Percentiles rank a stretch among this genome's conserved stretches.
Evolutionary conservation across 2,329 filamentous ascomycete species (phyloP).

Genomic region (Cytospora paraplurivora): DNA sequence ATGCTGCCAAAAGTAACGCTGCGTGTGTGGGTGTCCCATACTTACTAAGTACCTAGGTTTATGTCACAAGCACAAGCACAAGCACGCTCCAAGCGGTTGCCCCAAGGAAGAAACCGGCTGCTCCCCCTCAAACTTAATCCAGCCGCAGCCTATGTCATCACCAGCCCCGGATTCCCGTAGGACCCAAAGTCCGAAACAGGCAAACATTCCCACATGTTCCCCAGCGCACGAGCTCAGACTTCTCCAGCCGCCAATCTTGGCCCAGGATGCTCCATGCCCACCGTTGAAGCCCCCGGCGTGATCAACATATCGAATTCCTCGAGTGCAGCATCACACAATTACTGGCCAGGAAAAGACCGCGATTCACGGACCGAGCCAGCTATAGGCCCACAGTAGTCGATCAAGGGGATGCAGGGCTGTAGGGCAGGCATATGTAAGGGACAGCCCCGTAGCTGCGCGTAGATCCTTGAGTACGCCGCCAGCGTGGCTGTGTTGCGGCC

Average conservation of each 20-base stretch:
- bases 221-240: slow-evolving; percentile 46
- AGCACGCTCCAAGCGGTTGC: too few species aligned
- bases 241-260: slow-evolving; percentile 40
- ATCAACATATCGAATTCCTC: slow-evolving; percentile 50
- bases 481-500: slow-evolving; percentile 31
- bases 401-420: slow-evolving; percentile 41
- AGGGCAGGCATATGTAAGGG: slow-evolving; percentile 53
- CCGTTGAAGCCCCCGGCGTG: slow-evolving; percentile 49
- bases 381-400: slow-evolving; percentile 51
- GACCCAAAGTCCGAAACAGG: slow-evolving; percentile 44
- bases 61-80: too few species aligned
- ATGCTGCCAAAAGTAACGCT: too few species aligned
- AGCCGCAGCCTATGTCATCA: slow-evolving; percentile 46
- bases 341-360: slow-evolving; percentile 43
- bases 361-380: slow-evolving; percentile 45
- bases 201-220: slow-evolving; percentile 47
- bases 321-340: slow-evolving; percentile 49
- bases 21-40: too few species aligned
- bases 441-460: slow-evolving; percentile 52
- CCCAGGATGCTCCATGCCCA: slow-evolving; percentile 46
- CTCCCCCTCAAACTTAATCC: slow-evolving; percentile 22
- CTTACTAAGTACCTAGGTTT: too few species aligned
- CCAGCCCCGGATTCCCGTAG: slow-evolving; percentile 54
- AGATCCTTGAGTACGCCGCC: slow-evolving; percentile 44
- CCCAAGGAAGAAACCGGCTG: too few species aligned